Percentiles rank a stretch among this genome's conserved stretches.
Conservation (phyloP, 2,329 filamentous ascomycete genomes). For the Fusarium longipes region DNA sequence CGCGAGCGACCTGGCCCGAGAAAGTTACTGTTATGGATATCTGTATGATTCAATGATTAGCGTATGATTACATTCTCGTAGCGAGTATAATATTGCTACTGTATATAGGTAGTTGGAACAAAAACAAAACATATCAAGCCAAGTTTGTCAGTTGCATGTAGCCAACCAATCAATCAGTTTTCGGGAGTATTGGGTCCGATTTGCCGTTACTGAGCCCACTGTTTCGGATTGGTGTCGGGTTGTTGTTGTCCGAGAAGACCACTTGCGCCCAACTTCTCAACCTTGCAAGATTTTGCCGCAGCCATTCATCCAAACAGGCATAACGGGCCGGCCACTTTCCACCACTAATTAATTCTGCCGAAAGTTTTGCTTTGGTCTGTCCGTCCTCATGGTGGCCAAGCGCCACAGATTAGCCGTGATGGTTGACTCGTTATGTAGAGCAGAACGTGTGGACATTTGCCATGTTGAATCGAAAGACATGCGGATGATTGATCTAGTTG, state of each 20-base stretch:
- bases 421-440: not conserved
- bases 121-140: conserved; percentile 15
- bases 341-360: not conserved
- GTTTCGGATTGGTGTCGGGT: conserved; percentile 11
- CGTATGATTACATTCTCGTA: conserved; percentile 31
- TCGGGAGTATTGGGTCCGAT: conserved; percentile 30
- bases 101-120: conserved; percentile 25
- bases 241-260: conserved; percentile 7
- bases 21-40: conserved; percentile 22
- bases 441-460: not conserved
- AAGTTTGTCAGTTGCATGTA: not conserved
- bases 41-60: conserved; percentile 38
- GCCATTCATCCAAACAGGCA: conserved; percentile 15
- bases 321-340: conserved; percentile 26
- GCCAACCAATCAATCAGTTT: not conserved
- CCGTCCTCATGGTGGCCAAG: not conserved
- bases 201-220: conserved; percentile 3
- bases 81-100: conserved; percentile 11
- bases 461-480: conserved; percentile 1
- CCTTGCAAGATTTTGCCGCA: conserved; percentile 17
- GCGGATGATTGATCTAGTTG: not conserved
- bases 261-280: conserved; percentile 4
- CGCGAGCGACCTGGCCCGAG: conserved; percentile 7
- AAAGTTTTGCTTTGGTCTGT: not conserved
- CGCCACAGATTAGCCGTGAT: conserved; percentile 1